Evolutionary conservation across 2,329 filamentous ascomycete species (phyloP), one percentile per base, ranked within the genome.

Genomic region (Alternaria hordeiaustralica): DNA sequence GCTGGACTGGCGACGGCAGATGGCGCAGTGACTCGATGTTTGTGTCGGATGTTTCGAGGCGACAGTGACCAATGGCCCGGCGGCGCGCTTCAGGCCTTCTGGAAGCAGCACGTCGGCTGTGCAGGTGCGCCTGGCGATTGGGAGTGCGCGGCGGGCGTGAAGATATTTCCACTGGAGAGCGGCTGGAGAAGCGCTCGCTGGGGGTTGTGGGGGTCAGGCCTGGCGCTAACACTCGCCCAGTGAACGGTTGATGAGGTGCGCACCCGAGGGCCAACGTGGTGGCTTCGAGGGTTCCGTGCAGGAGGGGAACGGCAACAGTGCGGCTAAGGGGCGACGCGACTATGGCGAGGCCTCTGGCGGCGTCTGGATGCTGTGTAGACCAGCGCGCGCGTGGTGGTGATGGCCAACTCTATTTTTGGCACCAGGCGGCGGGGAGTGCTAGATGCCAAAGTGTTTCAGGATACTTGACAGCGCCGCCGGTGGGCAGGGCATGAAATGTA

Each of bases 221-320:
- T 73, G 77, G 77, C 77, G 77, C 76, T 77, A 75, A 78, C 59
- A 76, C 75, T 75, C 74, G 71, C 71, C 75, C 78, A 78, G 77
- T 78, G 72, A 75, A 73, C 50, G 71, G 66, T 53, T 61, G 67
- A 23, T 65, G 65, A 60, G 61, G 26, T 64, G 71, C 63, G 63
- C 58, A 58, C 51, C 55, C 65, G 66, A 61, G 60, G 66, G 61
- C 28, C 51, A 36, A 60, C 47, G 10, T 54, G 54, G 62, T 64
- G 63, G 65, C 59, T 30, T 44, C 51, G 66, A 50, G 58, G 64
- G 54, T 41, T 60, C 56, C 49, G 65, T 53, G 41, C 61, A 61
- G 59, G 55, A 54, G 65, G 36, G 46, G 36, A 36, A 63, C 56
- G 41, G 51, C 33, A 55, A 60, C 54, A 47, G 59, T 15, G 64